phyloP scores from a whole-genome alignment of 257 asterid species.

The Jaltomata sinuosa region DNA sequence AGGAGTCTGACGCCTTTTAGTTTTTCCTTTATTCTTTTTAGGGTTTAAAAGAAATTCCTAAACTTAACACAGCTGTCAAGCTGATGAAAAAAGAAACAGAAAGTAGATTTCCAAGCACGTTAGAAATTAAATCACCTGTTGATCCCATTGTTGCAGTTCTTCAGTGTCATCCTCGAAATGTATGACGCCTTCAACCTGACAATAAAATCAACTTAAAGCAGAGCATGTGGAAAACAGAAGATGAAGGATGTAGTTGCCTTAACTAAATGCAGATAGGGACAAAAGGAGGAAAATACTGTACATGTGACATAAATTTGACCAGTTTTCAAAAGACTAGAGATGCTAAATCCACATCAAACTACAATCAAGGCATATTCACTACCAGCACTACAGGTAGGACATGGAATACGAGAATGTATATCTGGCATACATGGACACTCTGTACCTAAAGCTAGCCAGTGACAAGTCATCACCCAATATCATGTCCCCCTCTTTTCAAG shows the following conservation, averaged over 20 bases:
- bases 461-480: not conserved
- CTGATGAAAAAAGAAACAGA: not conserved
- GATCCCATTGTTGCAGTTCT: slow-evolving; percentile 98
- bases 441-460: not conserved
- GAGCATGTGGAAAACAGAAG: not conserved
- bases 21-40: not conserved
- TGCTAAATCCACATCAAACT: not conserved
- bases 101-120: not conserved
- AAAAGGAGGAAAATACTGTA: not conserved
- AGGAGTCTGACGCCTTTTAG: too few relatives aligned
- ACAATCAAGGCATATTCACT: not conserved
- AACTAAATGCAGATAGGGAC: not conserved
- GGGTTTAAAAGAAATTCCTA: not conserved
- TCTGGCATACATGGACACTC: not conserved
- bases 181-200: slow-evolving; percentile 87
- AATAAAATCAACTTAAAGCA: slow-evolving; percentile 2
- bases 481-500: not conserved
- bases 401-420: not conserved
- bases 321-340: not conserved
- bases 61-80: too few relatives aligned
- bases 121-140: slow-evolving; percentile 48
- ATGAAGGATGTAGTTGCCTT: not conserved
- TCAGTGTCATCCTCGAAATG: slow-evolving; percentile 96
- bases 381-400: not conserved
- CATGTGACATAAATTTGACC: not conserved